These are phyloP conservation scores for Vanrija humicola DNA, from an alignment of 1,284 basidiomycete species.

Conservation along the genomic window DNA sequence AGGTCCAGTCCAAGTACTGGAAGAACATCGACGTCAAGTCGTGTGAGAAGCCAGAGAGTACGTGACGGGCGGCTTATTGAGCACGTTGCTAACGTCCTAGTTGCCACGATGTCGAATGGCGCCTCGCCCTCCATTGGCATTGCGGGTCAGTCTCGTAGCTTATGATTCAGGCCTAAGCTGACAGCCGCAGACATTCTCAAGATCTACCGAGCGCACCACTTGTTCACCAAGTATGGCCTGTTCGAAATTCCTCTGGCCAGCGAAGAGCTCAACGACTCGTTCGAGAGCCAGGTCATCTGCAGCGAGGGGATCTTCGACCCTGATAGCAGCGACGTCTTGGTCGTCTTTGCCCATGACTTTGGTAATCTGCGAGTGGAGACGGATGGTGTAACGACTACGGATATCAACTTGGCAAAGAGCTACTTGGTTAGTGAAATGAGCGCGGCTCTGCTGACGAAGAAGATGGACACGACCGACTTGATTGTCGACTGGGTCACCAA, in stretches of 20 bases:
- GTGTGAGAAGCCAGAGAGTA: conserved; percentile 64
- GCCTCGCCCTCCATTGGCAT: conserved; percentile 25
- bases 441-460: conserved; percentile 49
- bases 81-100: not conserved
- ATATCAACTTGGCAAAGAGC: conserved; percentile 71
- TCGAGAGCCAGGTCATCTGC: conserved; percentile 76
- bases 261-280: conserved; percentile 62
- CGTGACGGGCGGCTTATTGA: conserved; percentile 2
- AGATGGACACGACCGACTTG: conserved; percentile 72
- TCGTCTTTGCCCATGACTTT: conserved; percentile 86
- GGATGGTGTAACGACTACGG: conserved; percentile 64
- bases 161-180: no score
- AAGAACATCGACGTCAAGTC: conserved; percentile 71
- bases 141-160: conserved; percentile 13
- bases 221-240: conserved; percentile 69
- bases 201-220: conserved; percentile 71
- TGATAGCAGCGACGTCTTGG: conserved; percentile 54
- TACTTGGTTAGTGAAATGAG: conserved; percentile 61
- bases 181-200: conserved; percentile 65
- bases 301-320: conserved; percentile 55
- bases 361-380: conserved; percentile 80
- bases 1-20: conserved; percentile 87
- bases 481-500: conserved; percentile 71
- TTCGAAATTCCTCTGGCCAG: conserved; percentile 73
- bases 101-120: conserved; percentile 1